Evolutionary conservation across 257 asterid species (phyloP).

Genomic region (Asclepias syriaca): DNA sequence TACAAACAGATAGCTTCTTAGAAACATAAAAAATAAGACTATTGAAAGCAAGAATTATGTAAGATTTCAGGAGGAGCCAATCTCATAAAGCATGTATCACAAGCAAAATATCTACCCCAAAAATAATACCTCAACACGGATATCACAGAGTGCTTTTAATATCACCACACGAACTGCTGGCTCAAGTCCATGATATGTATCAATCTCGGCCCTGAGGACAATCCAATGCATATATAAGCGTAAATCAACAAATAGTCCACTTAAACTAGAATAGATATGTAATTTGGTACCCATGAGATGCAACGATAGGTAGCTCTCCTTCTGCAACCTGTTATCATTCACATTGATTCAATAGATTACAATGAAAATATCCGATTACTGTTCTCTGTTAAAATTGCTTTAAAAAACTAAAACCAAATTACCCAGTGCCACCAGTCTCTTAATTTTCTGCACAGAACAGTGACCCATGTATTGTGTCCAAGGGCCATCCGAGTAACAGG

Average conservation of each 20-base stretch:
- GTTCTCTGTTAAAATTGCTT: slow-evolving; percentile 12
- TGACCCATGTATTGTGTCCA: slow-evolving; percentile 81
- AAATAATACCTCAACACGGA: slow-evolving; percentile 88
- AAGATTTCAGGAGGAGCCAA: neutral
- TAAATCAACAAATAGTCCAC: slow-evolving; percentile 8
- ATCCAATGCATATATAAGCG: slow-evolving; percentile 16
- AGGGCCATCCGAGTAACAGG: slow-evolving; percentile 94
- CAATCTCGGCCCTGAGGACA: slow-evolving; percentile 75
- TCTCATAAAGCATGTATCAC: neutral
- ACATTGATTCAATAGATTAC: slow-evolving; percentile 22
- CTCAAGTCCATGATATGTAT: slow-evolving; percentile 66
- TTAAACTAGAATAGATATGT: slow-evolving; percentile 12
- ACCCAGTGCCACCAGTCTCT: slow-evolving; percentile 99
- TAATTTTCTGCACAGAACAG: slow-evolving; percentile 87
- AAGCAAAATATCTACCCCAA: slow-evolving; percentile 15
- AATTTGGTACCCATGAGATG: slow-evolving; percentile 84
- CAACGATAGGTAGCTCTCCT: slow-evolving; percentile 93
- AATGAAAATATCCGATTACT: slow-evolving; percentile 11
- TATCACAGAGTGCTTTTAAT: slow-evolving; percentile 93
- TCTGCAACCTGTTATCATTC: slow-evolving; percentile 75
- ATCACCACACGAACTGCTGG: slow-evolving; percentile 90
- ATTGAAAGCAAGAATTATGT: neutral
- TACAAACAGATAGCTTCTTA: neutral
- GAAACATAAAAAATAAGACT: neutral
- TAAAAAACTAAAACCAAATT: slow-evolving; percentile 27